Conservation (phyloP, 179 eudicot genomes). For the Beta macrorhiza region DNA sequence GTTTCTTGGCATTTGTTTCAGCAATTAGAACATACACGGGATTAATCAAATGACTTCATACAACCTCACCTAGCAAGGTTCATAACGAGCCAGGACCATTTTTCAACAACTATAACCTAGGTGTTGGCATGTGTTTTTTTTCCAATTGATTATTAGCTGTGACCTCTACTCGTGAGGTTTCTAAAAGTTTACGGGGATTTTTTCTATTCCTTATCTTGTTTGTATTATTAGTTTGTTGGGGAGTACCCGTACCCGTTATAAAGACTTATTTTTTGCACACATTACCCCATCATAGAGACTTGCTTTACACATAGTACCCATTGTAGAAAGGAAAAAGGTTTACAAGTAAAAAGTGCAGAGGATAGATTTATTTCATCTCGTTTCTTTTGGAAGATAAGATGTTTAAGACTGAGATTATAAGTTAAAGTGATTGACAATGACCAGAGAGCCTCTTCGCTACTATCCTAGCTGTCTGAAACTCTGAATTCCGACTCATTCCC, state of each 20-base stretch:
- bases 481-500: too few relatives aligned
- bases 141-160: neutral
- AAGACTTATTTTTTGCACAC: too few relatives aligned
- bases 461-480: neutral
- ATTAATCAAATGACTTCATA: neutral
- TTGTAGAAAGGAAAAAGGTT: neutral
- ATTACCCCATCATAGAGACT: too few relatives aligned
- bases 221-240: neutral
- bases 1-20: constrained; percentile 3
- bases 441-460: neutral
- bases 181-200: neutral
- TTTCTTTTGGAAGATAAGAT: neutral
- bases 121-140: neutral
- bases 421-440: neutral
- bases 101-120: neutral
- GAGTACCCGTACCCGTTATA: neutral
- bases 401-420: neutral
- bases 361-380: neutral
- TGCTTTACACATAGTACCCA: neutral
- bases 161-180: neutral
- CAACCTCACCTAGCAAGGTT: neutral
- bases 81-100: neutral
- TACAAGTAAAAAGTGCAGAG: neutral
- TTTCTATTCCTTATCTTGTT: neutral
- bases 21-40: neutral